Evolutionary conservation across 441 rosid species (phyloP).

Genomic region (Erodium chrysanthum): DNA sequence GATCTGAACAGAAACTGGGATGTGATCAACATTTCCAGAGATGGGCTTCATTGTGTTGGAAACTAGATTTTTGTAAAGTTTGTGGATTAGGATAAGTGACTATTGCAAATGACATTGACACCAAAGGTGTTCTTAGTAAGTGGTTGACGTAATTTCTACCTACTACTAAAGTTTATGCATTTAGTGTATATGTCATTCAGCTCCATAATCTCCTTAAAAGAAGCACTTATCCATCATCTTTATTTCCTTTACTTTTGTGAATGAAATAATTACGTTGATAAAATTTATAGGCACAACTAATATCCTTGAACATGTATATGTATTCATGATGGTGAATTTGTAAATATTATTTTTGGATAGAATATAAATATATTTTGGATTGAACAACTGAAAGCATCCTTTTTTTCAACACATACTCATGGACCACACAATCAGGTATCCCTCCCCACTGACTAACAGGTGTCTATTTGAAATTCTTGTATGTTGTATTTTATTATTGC

Average conservation of each 20-base stretch:
- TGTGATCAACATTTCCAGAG: background rate
- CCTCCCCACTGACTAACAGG: background rate
- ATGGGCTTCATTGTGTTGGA: no score
- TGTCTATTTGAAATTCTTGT: background rate
- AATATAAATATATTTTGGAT: no score
- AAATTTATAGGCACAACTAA: background rate
- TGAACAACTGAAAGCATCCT: no score
- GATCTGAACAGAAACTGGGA: no score
- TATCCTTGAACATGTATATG: background rate
- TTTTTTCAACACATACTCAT: no score
- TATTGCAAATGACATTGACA: no score
- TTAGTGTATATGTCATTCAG: background rate
- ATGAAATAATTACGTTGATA: background rate
- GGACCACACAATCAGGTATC: no score
- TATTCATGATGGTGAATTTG: background rate
- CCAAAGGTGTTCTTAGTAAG: background rate
- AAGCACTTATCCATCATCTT: background rate
- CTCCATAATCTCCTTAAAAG: background rate
- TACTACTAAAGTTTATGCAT: background rate
- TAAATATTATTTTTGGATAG: no score
- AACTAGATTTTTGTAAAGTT: no score
- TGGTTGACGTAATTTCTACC: background rate
- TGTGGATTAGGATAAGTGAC: no score
- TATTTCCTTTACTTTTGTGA: no score
- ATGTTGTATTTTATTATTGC: background rate